These are phyloP conservation scores for Cutaneotrichosporon mucoides DNA, from an alignment of 1,284 basidiomycete species.

Conservation along the genomic window DNA sequence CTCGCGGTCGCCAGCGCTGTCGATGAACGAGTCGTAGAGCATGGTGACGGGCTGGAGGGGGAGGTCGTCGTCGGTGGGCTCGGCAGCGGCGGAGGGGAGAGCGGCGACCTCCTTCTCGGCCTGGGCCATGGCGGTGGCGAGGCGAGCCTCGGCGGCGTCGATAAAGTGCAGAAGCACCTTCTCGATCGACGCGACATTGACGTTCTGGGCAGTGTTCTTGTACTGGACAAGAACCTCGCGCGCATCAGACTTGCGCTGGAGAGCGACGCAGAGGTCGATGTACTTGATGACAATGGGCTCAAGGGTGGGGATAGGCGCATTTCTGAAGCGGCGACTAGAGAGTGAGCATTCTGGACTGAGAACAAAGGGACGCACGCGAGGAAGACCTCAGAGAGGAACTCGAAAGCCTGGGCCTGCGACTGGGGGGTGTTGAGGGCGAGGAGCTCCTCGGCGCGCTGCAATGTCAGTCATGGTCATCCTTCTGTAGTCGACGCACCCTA, in stretches of 20 bases:
- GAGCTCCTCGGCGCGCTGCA: slow-evolving; percentile 49
- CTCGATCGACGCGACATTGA: slow-evolving; percentile 87
- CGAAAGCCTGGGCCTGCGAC: slow-evolving; percentile 48
- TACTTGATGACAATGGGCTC: slow-evolving; percentile 88
- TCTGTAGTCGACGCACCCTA: slow-evolving; percentile 33
- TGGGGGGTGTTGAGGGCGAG: slow-evolving; percentile 47
- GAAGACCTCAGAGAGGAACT: slow-evolving; percentile 49
- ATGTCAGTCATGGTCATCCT: not conserved
- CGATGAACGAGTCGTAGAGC: slow-evolving; percentile 46
- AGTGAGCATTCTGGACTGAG: not conserved
- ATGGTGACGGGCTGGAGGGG: slow-evolving; percentile 46
- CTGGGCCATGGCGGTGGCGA: slow-evolving; percentile 77
- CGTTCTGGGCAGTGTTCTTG: slow-evolving; percentile 94
- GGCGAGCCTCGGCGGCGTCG: slow-evolving; percentile 79
- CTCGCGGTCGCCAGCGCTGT: slow-evolving; percentile 74
- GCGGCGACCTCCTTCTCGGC: slow-evolving; percentile 70
- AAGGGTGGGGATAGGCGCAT: slow-evolving; percentile 79
- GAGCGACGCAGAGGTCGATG: slow-evolving; percentile 91
- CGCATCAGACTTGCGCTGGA: slow-evolving; percentile 88
- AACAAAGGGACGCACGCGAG: slow-evolving; percentile 39
- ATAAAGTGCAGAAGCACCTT: slow-evolving; percentile 87
- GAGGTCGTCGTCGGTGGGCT: slow-evolving; percentile 41
- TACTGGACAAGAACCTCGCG: slow-evolving; percentile 90
- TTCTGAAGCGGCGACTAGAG: slow-evolving; percentile 76
- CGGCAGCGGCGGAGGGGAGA: slow-evolving; percentile 60